Evolutionary conservation across 208 protist species (phyloP).

Genomic region (Ichthyophonus hoferi): DNA sequence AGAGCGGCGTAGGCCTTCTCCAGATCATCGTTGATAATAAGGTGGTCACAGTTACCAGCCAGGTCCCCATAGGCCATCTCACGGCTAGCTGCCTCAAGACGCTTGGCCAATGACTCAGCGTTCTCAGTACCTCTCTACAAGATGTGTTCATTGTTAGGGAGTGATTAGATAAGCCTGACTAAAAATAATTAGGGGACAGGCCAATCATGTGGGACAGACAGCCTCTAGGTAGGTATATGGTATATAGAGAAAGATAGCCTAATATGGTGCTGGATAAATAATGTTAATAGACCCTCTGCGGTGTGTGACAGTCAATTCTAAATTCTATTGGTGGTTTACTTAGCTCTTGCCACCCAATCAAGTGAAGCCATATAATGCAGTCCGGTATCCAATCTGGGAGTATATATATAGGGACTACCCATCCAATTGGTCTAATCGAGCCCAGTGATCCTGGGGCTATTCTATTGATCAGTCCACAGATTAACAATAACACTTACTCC

Average conservation of each 20-base stretch:
- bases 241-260: not conserved
- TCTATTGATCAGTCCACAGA: not conserved
- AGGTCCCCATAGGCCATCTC: slow-evolving; percentile 42
- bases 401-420: not conserved
- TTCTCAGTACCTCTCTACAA: slow-evolving; percentile 56
- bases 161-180: not conserved
- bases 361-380: not conserved
- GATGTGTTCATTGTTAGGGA: not conserved
- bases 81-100: slow-evolving; percentile 32
- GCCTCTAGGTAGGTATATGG: too few relatives aligned
- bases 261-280: not conserved
- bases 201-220: too few relatives aligned
- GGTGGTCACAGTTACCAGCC: not conserved
- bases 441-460: not conserved
- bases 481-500: not conserved
- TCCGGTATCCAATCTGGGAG: not conserved
- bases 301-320: not conserved
- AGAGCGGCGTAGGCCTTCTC: slow-evolving; percentile 33
- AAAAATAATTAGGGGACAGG: not conserved
- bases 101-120: slow-evolving; percentile 42
- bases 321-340: not conserved
- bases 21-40: slow-evolving; percentile 60
- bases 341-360: not conserved
- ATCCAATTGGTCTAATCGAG: not conserved
- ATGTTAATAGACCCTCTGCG: too few relatives aligned